Evolutionary conservation across 306 rosid genomes (phyloP).

Genomic region (Sphenostylis stenocarpa): DNA sequence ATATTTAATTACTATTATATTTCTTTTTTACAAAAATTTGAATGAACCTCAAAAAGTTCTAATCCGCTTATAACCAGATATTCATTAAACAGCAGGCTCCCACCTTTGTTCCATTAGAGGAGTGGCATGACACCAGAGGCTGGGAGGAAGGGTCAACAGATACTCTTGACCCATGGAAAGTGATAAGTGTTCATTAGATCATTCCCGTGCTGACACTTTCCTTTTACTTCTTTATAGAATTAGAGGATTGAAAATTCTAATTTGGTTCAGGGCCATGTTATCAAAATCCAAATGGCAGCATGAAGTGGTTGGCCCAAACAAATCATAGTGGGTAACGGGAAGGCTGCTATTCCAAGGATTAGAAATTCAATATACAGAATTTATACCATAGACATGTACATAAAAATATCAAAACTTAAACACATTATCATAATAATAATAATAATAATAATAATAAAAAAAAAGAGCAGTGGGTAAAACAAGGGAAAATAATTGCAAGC

Average conservation of each 20-base stretch:
- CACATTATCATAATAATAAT: neutral
- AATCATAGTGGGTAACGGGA: neutral
- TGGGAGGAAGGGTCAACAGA: neutral
- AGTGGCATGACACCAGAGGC: neutral
- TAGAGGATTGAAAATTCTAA: neutral
- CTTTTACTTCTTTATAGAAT: neutral
- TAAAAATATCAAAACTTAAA: neutral
- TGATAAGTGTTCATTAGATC: slow-evolving; percentile 1
- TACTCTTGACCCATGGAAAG: neutral
- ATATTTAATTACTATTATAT: neutral
- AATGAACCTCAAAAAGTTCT: neutral
- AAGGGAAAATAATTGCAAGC: neutral
- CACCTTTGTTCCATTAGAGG: neutral
- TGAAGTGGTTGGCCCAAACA: neutral
- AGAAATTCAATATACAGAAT: neutral
- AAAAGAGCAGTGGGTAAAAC: neutral
- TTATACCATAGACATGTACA: neutral
- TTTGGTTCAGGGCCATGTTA: neutral
- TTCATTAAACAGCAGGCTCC: neutral
- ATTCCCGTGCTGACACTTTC: neutral
- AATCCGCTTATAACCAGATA: neutral
- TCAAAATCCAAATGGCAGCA: neutral
- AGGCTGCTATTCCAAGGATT: neutral
- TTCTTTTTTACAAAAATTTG: neutral
- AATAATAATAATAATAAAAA: neutral